phyloP scores from a whole-genome alignment of 306 rosid species.

The Sesbania bispinosa region DNA sequence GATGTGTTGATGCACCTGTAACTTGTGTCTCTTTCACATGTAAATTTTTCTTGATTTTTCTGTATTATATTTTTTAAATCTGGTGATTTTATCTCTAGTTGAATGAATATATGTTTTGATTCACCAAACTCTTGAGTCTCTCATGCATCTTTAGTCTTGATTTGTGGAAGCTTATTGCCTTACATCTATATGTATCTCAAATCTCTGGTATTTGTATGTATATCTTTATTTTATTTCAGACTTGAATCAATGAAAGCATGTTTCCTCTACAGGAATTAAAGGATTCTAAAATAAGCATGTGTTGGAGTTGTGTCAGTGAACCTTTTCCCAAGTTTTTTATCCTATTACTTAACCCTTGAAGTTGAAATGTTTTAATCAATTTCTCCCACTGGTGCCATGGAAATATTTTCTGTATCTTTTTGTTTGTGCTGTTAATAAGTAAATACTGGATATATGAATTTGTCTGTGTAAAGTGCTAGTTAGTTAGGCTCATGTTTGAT shows the following conservation, averaged over 20 bases:
- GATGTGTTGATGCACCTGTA: background rate
- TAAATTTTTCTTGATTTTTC: background rate
- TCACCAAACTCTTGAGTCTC: no score
- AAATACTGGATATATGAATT: background rate
- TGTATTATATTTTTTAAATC: no score
- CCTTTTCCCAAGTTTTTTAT: background rate
- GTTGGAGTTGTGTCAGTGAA: background rate
- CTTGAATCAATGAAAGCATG: background rate
- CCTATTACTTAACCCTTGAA: background rate
- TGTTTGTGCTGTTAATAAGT: background rate
- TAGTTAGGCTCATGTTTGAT: background rate
- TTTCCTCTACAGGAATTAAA: background rate
- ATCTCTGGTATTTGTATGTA: background rate
- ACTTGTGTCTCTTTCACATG: background rate
- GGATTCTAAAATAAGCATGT: background rate
- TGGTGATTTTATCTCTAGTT: no score
- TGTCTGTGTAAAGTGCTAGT: background rate
- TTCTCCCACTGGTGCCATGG: background rate
- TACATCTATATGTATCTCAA: background rate
- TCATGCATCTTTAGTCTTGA: background rate
- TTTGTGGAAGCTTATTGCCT: background rate
- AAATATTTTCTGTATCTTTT: background rate
- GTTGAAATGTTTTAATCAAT: background rate
- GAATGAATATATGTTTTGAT: no score
- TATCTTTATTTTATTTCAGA: background rate